phyloP scores from a whole-genome alignment of 257 asterid species.

The Paulownia fortunei region DNA sequence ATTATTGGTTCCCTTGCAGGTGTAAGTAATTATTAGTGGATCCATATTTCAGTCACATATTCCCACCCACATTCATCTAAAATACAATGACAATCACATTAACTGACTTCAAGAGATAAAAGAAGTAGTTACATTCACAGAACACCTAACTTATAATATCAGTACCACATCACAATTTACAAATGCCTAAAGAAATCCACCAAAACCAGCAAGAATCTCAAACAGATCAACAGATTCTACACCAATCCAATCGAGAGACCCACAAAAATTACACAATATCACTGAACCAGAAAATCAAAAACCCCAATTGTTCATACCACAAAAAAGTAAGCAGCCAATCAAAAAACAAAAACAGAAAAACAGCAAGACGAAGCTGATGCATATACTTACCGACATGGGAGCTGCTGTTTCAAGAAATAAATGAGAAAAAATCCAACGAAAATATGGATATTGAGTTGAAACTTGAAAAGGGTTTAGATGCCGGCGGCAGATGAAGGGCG shows the following conservation, averaged over 20 bases:
- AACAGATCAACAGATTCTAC: conserved; percentile 32
- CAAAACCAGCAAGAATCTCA: conserved; percentile 12
- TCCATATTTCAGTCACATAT: background rate
- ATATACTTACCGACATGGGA: conserved; percentile 64
- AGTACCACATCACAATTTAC: background rate
- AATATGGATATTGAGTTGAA: conserved; percentile 24
- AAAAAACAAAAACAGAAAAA: background rate
- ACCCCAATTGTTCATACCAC: background rate
- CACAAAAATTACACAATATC: background rate
- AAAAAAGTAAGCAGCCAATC: conserved; percentile 12
- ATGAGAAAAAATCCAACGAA: conserved; percentile 9
- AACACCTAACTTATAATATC: background rate
- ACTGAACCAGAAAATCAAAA: background rate
- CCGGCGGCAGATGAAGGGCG: conserved; percentile 44
- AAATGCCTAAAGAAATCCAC: background rate
- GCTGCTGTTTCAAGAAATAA: conserved; percentile 4
- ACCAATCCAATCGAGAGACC: background rate
- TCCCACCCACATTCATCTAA: background rate
- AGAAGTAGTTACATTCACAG: background rate
- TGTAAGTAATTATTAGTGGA: background rate
- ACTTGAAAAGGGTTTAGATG: conserved; percentile 34
- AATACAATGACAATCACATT: background rate
- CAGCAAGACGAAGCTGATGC: background rate
- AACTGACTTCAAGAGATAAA: background rate
- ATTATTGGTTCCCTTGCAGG: background rate